Evolutionary conservation across 2,329 filamentous ascomycete genomes (phyloP).

Genomic region (Plectosphaerella plurivora): DNA sequence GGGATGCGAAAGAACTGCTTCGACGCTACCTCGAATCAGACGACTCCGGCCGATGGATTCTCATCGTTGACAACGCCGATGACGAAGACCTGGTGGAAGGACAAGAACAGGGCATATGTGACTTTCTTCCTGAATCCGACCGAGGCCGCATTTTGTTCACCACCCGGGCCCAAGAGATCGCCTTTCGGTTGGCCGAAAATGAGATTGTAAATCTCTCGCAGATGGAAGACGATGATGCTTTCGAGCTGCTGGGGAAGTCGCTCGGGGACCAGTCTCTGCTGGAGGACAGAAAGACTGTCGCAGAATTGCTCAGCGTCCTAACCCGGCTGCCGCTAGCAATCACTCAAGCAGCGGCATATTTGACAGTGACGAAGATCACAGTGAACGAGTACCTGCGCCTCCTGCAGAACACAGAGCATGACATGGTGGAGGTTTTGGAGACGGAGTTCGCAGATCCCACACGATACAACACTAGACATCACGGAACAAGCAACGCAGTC

Average conservation of each 20-base stretch:
- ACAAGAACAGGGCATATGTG: not conserved
- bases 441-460: constrained; percentile 26
- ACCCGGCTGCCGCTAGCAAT: constrained; percentile 31
- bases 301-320: constrained; percentile 21
- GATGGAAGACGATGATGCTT: constrained; percentile 1
- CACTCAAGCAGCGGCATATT: constrained; percentile 33
- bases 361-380: constrained; percentile 22
- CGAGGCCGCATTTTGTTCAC: not conserved
- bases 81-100: not conserved
- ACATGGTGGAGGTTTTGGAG: constrained; percentile 24
- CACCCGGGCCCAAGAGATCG: not conserved
- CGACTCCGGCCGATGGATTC: constrained; percentile 5
- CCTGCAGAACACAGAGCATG: constrained; percentile 21
- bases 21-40: constrained; percentile 3
- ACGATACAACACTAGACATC: constrained; percentile 24
- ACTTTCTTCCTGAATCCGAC: not conserved
- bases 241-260: constrained; percentile 1
- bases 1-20: constrained; percentile 4
- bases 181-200: not conserved
- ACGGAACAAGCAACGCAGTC: constrained; percentile 24
- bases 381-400: constrained; percentile 27
- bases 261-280: not conserved
- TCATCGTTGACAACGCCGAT: constrained; percentile 1
- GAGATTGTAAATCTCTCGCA: constrained; percentile 2
- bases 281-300: not conserved